Conservation (phyloP, 192 early-diverging fungal genomes). For the Mortierella alpina region DNA sequence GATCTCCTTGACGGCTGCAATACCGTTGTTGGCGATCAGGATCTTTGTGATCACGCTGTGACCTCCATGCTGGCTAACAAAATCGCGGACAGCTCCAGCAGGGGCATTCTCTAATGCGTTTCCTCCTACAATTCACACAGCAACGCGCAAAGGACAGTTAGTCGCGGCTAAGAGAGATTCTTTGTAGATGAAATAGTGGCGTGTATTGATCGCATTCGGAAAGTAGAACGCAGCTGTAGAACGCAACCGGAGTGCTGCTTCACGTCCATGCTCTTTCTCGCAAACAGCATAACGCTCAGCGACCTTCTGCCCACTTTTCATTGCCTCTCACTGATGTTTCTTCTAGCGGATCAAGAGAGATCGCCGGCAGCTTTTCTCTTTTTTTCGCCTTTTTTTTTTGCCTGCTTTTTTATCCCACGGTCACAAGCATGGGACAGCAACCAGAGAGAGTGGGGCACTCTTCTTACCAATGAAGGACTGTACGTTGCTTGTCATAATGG, state of each 20-base stretch:
- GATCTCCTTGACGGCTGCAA: slow-evolving; percentile 99
- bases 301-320: too few species aligned
- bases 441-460: background rate
- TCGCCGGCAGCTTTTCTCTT: too few species aligned
- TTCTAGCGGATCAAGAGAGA: too few species aligned
- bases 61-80: slow-evolving; percentile 80
- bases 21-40: slow-evolving; percentile 99
- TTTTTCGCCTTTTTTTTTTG: too few species aligned
- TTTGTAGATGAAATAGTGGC: background rate
- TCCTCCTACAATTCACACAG: slow-evolving; percentile 63
- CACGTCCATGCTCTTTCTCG: too few species aligned
- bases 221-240: too few species aligned
- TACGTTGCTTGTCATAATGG: slow-evolving; percentile 38
- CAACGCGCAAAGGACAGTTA: background rate
- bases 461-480: slow-evolving; percentile 48
- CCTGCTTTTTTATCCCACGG: too few species aligned
- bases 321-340: too few species aligned
- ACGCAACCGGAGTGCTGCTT: too few species aligned
- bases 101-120: slow-evolving; percentile 75
- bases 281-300: too few species aligned
- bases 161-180: background rate
- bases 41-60: slow-evolving; percentile 94
- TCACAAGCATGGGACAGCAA: background rate
- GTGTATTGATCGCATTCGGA: background rate
- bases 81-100: slow-evolving; percentile 75